Conservation (phyloP, 805 yeast species). For the Komagataella ulmi region DNA sequence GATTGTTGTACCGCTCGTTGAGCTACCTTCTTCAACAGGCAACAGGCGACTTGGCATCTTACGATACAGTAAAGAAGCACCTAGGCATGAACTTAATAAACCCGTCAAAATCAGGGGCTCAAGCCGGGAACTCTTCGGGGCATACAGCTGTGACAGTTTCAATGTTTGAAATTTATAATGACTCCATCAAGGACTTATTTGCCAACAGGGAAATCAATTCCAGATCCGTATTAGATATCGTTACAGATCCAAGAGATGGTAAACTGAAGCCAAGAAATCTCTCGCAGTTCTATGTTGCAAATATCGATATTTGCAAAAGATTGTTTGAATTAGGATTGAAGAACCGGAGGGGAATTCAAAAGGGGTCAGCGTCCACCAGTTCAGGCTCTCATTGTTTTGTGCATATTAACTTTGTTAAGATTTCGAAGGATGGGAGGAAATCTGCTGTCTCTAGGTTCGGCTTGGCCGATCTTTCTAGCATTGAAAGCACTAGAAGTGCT, state of each 20-base stretch:
- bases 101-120: neutral
- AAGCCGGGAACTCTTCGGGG: neutral
- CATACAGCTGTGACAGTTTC: slow-evolving; percentile 29
- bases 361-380: slow-evolving; percentile 28
- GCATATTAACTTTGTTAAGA: slow-evolving; percentile 21
- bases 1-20: neutral
- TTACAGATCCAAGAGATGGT: slow-evolving; percentile 26
- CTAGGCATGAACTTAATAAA: slow-evolving; percentile 1
- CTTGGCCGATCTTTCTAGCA: slow-evolving; percentile 37
- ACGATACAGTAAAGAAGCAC: slow-evolving; percentile 1
- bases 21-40: neutral
- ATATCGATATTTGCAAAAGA: slow-evolving; percentile 20
- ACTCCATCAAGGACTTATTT: slow-evolving; percentile 25
- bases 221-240: slow-evolving; percentile 23
- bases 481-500: slow-evolving; percentile 34
- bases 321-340: slow-evolving; percentile 24
- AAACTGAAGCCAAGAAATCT: slow-evolving; percentile 29
- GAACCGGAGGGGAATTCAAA: slow-evolving; percentile 24
- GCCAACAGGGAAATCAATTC: slow-evolving; percentile 11
- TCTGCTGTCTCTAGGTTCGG: slow-evolving; percentile 24
- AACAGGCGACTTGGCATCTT: neutral
- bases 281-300: slow-evolving; percentile 24
- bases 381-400: slow-evolving; percentile 42
- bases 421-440: slow-evolving; percentile 8
- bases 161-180: slow-evolving; percentile 40